Conservation (phyloP, 2,329 filamentous ascomycete genomes). For the Sclerotinia glacialis region DNA sequence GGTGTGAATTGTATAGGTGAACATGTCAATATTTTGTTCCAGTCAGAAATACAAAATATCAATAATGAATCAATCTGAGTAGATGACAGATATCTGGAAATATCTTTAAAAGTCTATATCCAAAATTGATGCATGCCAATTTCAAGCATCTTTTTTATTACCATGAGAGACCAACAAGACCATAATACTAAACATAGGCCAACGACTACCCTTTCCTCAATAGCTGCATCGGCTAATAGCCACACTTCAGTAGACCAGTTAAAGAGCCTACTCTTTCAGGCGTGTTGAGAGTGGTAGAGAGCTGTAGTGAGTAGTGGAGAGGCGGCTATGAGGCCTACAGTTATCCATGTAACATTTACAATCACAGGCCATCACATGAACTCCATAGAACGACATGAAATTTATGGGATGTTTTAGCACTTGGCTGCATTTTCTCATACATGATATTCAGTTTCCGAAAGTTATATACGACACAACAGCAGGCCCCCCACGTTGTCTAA, state of each 20-base stretch:
- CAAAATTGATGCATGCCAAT: too few species aligned
- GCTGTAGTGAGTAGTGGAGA: not conserved
- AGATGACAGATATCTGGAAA: too few species aligned
- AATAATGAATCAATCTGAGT: not conserved
- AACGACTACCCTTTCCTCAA: not conserved
- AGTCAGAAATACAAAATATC: not conserved
- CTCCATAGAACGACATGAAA: not conserved
- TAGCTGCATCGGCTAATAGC: not conserved
- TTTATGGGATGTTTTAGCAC: not conserved
- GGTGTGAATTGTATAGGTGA: too few species aligned
- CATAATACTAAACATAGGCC: not conserved
- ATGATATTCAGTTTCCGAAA: not conserved
- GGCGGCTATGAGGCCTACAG: not conserved
- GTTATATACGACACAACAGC: not conserved
- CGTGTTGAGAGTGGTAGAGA: not conserved
- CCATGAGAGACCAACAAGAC: not conserved
- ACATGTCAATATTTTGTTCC: not conserved
- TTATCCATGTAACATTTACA: not conserved
- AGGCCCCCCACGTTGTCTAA: not conserved
- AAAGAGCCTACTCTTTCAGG: not conserved
- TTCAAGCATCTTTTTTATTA: not conserved
- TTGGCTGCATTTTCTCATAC: not conserved
- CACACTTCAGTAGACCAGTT: not conserved
- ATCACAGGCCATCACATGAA: not conserved
- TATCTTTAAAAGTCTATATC: not conserved